Conservation (phyloP, 768 basidiomycete genomes). For the Naganishia vishniacii region DNA sequence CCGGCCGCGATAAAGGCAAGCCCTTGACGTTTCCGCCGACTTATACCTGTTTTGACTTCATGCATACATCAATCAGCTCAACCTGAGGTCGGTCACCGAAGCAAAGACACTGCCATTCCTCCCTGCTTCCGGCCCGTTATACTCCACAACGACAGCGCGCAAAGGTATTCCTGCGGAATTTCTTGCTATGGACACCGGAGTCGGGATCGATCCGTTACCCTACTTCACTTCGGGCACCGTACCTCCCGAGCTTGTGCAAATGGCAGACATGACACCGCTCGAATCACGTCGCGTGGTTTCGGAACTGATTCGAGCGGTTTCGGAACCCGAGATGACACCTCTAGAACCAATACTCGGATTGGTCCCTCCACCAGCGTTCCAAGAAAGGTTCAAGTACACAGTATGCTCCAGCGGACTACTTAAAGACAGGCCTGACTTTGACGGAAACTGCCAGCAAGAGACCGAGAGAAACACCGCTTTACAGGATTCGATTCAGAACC, state of each 20-base stretch:
- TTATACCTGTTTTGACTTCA: no score
- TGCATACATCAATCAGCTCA: neutral
- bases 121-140: neutral
- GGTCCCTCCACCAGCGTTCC: slow-evolving; percentile 31
- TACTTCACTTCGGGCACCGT: neutral
- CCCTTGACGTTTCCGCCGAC: no score
- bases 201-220: no score
- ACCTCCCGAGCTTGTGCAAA: neutral
- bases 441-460: neutral
- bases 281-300: slow-evolving; percentile 1
- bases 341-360: neutral
- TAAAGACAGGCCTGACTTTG: slow-evolving; percentile 32
- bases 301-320: neutral
- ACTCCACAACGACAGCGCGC: neutral
- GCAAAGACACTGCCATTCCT: neutral
- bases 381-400: slow-evolving; percentile 43
- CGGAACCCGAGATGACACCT: neutral
- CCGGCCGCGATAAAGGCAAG: slow-evolving; percentile 6
- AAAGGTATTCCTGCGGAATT: neutral
- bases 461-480: no score
- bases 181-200: neutral
- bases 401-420: slow-evolving; percentile 41
- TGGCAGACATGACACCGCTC: neutral
- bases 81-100: neutral
- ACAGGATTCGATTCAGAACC: no score